Base-by-base conservation (phyloP, 306 rosid species). In the Trifolium subterraneum region DNA sequence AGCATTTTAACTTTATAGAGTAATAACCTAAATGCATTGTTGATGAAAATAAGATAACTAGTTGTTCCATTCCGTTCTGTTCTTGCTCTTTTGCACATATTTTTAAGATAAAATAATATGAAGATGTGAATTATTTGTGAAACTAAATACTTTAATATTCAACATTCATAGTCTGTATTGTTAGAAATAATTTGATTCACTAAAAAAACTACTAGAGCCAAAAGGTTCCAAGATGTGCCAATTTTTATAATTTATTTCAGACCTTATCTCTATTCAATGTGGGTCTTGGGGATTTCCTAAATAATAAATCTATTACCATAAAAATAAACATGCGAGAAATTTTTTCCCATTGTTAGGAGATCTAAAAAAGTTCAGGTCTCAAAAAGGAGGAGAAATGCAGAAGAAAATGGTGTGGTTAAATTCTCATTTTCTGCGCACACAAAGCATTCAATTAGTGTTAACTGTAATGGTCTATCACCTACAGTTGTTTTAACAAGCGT, bases 381-480 rank as follows among this genome's bases (percentile, higher is more conserved):
- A 59, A 47, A 41, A 68, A 11, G 63, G 36, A 35, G 76, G 71
- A 70, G 36, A 47, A 44, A 58, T 25, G 36, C 48, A 33, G 65
- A 70, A 70, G 33, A 50, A 66, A 65, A 68, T 77, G 31, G 22
- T 7, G 8, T 10, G 71, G 71, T 33, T 48, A 70, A 78, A 38
- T 35, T 38, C 39, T 39, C 33, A 35, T 38, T 70, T 70, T 15
- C 41, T 12, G 23, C 38, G 27, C 7, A 10, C 6, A 19, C 48
- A 27, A 68, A 8, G 27, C 35, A 29, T n/a, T n/a, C n/a, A n/a
- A n/a, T n/a, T n/a, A n/a, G 25, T 23, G 25, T 23, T 23, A 23
- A 23, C 1, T 23, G 25, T 23, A 23, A 23, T 23, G 25, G 25
- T 23, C 25, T 23, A 23, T 23, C 25, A 23, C 25, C 25, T 23